phyloP scores from a whole-genome alignment of 2,329 filamentous ascomycete species.

The Hymenoscyphus fraxineus region DNA sequence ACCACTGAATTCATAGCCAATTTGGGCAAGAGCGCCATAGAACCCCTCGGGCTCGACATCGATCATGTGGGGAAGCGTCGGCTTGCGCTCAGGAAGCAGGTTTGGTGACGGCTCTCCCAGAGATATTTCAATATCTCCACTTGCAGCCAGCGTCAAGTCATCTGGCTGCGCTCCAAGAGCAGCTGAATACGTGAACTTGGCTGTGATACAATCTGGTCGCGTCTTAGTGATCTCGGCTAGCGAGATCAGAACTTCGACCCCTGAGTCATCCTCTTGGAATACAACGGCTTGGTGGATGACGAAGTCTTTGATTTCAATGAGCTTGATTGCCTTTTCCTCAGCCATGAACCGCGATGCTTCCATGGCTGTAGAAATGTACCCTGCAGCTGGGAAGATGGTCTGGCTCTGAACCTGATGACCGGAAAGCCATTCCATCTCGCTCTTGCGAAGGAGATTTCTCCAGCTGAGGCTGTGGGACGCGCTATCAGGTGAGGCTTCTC shows the following conservation, averaged over 20 bases:
- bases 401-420: slow-evolving; percentile 41
- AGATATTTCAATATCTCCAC: background rate
- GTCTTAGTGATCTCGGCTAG: background rate
- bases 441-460: too few species aligned
- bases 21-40: background rate
- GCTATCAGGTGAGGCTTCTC: background rate
- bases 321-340: slow-evolving; percentile 25
- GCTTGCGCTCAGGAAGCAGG: background rate
- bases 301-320: slow-evolving; percentile 26
- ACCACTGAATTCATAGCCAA: slow-evolving; percentile 12
- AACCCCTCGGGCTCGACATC: background rate
- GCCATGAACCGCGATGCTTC: slow-evolving; percentile 33
- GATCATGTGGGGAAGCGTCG: background rate
- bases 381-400: slow-evolving; percentile 43
- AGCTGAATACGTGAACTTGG: background rate
- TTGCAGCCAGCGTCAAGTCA: background rate
- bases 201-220: background rate
- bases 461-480: too few species aligned
- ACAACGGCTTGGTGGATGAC: background rate
- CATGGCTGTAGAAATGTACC: slow-evolving; percentile 44
- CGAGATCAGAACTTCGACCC: slow-evolving; percentile 9
- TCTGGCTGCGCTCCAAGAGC: background rate
- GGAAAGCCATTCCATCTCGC: slow-evolving; percentile 37
- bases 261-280: slow-evolving; percentile 5
- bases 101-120: background rate